Base-by-base conservation (phyloP, 2,329 filamentous ascomycete species). In the Fonsecaea monophora region DNA sequence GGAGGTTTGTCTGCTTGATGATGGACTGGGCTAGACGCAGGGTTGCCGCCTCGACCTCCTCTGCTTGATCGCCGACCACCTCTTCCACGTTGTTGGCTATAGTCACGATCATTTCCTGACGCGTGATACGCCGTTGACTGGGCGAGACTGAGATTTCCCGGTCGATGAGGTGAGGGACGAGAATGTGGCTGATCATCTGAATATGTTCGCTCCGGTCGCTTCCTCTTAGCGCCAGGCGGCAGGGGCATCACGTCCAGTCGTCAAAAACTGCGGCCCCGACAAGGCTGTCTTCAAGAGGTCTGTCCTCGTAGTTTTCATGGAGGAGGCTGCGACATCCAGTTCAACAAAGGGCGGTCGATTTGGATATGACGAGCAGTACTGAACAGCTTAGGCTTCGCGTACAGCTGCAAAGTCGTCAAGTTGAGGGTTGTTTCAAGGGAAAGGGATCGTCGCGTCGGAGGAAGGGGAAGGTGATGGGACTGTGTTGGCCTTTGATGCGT, bases 211-310 rank as follows among this genome's bases (percentile, higher is more conserved):
- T 82, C 81, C 62, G 73, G 75, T 74, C 81, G 76, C 80, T 88
- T 88, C 69, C 86, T 82, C 80, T 89, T 89, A 62, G 80, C 78
- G 70, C 78, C 78, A 63, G 77, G 77, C 70, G 77, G 77, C 71
- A 82, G 83, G 76, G 83, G 79, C 85, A 87, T 87, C 72, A 73
- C 73, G 73, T 58, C 45, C 53, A 50, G 18, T 53, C 55, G 50
- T 56, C 66, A 56, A 50, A 45, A 35, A 15, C 50, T 54, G 66
- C 50, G 61, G 60, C 64, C 63, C 62, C 53, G 38, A 45, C 38
- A 50, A 66, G 66, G 53, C 25, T 54, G 40, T 59, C 30, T 57
- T 40, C 25, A 54, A 62, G 21, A n/a, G 37, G 32, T 25, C 50
- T 56, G 60, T 64, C 42, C 37, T 25, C 9, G 7, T 61, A 35